These are phyloP conservation scores for Leishmania braziliensis DNA, from an alignment of 208 protist genomes.

Conservation along the genomic window DNA sequence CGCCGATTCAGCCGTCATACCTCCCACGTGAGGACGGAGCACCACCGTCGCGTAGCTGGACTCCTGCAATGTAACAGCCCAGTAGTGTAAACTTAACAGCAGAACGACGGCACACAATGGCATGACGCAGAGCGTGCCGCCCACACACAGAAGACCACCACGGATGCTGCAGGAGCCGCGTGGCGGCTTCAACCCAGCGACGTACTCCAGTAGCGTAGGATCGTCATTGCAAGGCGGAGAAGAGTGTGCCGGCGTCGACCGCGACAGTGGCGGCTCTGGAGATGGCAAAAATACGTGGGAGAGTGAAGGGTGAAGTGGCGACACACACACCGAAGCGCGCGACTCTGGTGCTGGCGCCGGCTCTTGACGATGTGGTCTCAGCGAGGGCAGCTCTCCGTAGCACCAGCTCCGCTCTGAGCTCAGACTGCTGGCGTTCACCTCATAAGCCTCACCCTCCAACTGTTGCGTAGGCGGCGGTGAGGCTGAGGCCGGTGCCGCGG, in stretches of 20 bases:
- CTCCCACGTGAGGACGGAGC: slow-evolving; percentile 10
- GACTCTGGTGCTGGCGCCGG: neutral
- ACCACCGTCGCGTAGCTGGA: neutral
- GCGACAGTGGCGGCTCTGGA: neutral
- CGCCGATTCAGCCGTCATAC: slow-evolving; percentile 29
- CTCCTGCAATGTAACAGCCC: slow-evolving; percentile 29
- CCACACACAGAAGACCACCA: slow-evolving; percentile 3
- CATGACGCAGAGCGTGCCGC: slow-evolving; percentile 13
- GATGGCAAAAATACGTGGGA: neutral
- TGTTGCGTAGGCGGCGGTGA: neutral
- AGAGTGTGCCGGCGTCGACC: neutral
- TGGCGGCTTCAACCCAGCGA: slow-evolving; percentile 10
- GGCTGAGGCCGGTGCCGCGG: neutral
- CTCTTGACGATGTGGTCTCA: neutral
- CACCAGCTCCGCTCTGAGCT: neutral
- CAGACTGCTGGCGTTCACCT: slow-evolving; percentile 1
- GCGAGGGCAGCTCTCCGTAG: neutral
- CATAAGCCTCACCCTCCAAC: neutral
- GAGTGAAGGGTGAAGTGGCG: neutral
- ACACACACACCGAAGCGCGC: neutral
- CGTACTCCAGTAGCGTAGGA: slow-evolving; percentile 9
- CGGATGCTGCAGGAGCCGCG: neutral
- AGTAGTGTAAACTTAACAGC: slow-evolving; percentile 53
- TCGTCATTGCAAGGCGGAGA: neutral
- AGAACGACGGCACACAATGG: slow-evolving; percentile 30